Conservation (phyloP, 2,329 filamentous ascomycete species). For the Diaporthe sp. region DNA sequence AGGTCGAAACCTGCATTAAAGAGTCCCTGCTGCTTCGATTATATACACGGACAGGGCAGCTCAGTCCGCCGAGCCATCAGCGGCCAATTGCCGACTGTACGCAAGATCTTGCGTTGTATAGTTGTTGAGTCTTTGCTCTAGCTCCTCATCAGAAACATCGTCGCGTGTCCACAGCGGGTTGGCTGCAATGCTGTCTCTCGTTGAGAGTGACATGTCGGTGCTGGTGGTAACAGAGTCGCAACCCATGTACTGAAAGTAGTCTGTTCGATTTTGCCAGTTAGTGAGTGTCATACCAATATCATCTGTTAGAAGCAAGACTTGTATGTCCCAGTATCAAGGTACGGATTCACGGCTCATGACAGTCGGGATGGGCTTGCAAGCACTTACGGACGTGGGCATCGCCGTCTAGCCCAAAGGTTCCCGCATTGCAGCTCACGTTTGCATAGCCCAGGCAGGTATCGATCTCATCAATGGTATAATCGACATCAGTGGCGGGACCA, state of each 20-base stretch:
- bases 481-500: constrained; percentile 50
- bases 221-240: constrained; percentile 54
- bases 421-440: constrained; percentile 66
- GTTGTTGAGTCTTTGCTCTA: constrained; percentile 54
- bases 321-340: not conserved
- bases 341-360: not conserved
- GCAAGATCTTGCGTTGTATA: constrained; percentile 44
- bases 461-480: constrained; percentile 58
- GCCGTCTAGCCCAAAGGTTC: constrained; percentile 59
- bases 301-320: not conserved
- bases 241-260: constrained; percentile 62
- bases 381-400: constrained; percentile 55
- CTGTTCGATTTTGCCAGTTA: not conserved
- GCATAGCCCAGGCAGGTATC: constrained; percentile 63
- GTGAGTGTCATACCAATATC: not conserved
- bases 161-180: constrained; percentile 32
- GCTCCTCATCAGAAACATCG: constrained; percentile 52
- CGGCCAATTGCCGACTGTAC: constrained; percentile 30
- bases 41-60: not conserved
- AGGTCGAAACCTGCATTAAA: not conserved
- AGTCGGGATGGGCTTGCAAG: not conserved
- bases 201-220: constrained; percentile 46
- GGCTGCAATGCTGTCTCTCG: constrained; percentile 27
- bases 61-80: not conserved
- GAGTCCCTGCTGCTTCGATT: not conserved